Evolutionary conservation across 345 rosid species (phyloP).

Genomic region (Rhizophora apiculata): DNA sequence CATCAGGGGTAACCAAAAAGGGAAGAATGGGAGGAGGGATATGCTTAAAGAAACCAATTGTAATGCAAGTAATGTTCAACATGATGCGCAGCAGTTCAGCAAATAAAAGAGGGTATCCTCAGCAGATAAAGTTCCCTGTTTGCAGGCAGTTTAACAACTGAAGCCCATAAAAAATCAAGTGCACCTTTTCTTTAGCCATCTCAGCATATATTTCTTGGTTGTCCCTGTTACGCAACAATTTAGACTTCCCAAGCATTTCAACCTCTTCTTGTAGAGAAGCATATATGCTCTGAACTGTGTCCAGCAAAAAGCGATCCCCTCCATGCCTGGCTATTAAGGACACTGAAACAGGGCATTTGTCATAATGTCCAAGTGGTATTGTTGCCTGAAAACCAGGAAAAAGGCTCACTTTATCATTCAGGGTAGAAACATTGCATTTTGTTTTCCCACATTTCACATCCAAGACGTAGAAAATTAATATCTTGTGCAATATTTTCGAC

Average conservation of each 20-base stretch:
- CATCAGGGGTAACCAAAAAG: not conserved
- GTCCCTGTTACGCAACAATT: conserved; percentile 34
- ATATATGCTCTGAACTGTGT: conserved; percentile 65
- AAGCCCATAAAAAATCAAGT: not conserved
- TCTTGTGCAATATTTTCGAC: too few species aligned
- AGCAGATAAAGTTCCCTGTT: too few species aligned
- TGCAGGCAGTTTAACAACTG: too few species aligned
- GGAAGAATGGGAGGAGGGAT: conserved; percentile 1
- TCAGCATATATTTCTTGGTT: conserved; percentile 63
- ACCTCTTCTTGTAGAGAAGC: conserved; percentile 66
- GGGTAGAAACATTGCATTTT: too few species aligned
- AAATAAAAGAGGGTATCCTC: too few species aligned
- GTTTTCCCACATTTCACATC: too few species aligned
- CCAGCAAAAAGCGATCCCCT: conserved; percentile 84
- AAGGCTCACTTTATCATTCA: not conserved
- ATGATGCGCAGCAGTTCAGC: too few species aligned
- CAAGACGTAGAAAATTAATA: too few species aligned
- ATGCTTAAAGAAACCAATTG: not conserved
- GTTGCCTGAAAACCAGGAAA: conserved; percentile 52
- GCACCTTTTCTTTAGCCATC: conserved; percentile 88
- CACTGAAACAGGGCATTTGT: conserved; percentile 72
- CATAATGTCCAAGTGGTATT: conserved; percentile 65
- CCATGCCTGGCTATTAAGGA: conserved; percentile 81
- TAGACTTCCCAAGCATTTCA: conserved; percentile 45
- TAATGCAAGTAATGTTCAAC: conserved; percentile 9